phyloP scores from a whole-genome alignment of 352 stramenopile genomes.

The Globisporangium abappressorium region DNA sequence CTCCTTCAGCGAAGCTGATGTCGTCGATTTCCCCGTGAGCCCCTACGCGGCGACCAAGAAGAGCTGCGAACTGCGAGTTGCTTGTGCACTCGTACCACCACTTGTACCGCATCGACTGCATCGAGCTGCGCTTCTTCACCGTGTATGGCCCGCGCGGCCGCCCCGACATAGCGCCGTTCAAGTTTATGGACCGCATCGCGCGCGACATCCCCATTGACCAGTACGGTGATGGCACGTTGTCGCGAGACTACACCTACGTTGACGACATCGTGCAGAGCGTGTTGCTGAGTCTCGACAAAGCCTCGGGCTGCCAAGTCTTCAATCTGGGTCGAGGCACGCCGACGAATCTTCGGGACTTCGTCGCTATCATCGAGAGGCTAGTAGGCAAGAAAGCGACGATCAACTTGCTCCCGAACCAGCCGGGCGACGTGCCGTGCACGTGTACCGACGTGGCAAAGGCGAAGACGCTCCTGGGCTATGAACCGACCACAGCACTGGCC shows the following conservation, averaged over 20 bases:
- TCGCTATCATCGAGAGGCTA: conserved; percentile 92
- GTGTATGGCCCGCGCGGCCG: conserved; percentile 95
- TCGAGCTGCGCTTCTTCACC: conserved; percentile 98
- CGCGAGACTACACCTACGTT: conserved; percentile 98
- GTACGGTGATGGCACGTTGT: conserved; percentile 95
- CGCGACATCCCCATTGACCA: conserved; percentile 93
- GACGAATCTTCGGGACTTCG: conserved; percentile 93
- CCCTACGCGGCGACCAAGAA: conserved; percentile 98
- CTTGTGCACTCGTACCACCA: conserved; percentile 97
- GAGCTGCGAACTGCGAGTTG: conserved; percentile 93
- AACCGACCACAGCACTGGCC: conserved; percentile 90
- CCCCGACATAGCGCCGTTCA: conserved; percentile 66
- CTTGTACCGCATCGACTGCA: conserved; percentile 93
- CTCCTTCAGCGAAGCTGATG: conserved; percentile 88
- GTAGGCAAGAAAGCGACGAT: conserved; percentile 94
- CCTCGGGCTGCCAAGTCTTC: conserved; percentile 92
- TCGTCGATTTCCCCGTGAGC: conserved; percentile 93
- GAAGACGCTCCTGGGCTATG: conserved; percentile 92
- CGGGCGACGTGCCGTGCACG: conserved; percentile 95
- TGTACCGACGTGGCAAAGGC: conserved; percentile 97
- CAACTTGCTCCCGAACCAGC: conserved; percentile 92
- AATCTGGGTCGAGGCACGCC: conserved; percentile 95
- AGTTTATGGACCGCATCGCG: conserved; percentile 14
- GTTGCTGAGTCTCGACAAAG: conserved; percentile 66
- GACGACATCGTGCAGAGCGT: conserved; percentile 97